Percentiles rank a stretch among this genome's conserved stretches.
Conservation (phyloP, 169 alveolate genomes). For the Perkinsus olseni region DNA sequence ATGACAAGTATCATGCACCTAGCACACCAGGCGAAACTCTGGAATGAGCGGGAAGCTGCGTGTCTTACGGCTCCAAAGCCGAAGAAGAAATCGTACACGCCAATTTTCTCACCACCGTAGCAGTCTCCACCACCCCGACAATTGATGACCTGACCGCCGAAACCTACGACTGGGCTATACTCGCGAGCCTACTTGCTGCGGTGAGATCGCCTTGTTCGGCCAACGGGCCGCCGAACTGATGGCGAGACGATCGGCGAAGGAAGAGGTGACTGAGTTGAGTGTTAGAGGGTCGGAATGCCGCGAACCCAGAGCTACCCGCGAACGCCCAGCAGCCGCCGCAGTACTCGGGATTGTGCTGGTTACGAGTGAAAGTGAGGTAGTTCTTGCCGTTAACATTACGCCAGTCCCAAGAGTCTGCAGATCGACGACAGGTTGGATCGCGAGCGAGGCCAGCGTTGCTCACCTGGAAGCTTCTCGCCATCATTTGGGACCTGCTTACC, state of each 20-base stretch:
- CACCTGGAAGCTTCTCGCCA: neutral
- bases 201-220: constrained; percentile 38
- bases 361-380: constrained; percentile 40
- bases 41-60: neutral
- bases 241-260: constrained; percentile 58
- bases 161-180: neutral
- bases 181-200: constrained; percentile 20
- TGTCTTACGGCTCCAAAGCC: neutral
- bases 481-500: neutral
- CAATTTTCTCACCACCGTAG: constrained; percentile 56
- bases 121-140: constrained; percentile 62
- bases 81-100: constrained; percentile 39
- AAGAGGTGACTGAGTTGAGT: constrained; percentile 26
- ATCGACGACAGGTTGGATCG: neutral
- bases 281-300: neutral
- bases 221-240: constrained; percentile 34
- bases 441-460: neutral
- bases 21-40: neutral
- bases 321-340: constrained; percentile 66
- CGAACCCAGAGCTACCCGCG: constrained; percentile 13
- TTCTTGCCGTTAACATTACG: constrained; percentile 43
- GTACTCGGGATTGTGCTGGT: constrained; percentile 54
- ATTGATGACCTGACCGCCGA: constrained; percentile 27
- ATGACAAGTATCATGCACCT: neutral
- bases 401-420: constrained; percentile 39